phyloP scores from a whole-genome alignment of 805 yeast species.

The Candida loeiensis region DNA sequence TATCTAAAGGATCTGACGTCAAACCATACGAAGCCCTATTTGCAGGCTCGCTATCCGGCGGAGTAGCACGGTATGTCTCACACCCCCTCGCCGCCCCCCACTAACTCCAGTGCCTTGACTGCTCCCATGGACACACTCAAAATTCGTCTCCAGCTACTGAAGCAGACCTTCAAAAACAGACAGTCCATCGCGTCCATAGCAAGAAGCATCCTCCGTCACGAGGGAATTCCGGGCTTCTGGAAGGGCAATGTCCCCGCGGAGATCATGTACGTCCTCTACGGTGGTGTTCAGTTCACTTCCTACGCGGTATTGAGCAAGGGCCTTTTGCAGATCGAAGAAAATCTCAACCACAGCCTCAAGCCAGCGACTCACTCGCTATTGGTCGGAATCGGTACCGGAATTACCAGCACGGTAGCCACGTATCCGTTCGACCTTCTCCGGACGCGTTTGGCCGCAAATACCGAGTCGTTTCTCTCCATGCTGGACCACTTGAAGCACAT shows the following conservation, averaged over 20 bases:
- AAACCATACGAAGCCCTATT: conserved; percentile 50
- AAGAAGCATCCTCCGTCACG: conserved; percentile 47
- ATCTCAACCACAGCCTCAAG: conserved; percentile 21
- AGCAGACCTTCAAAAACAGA: conserved; percentile 16
- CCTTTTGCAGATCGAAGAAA: conserved; percentile 30
- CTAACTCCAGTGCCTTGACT: conserved; percentile 48
- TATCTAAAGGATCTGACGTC: conserved; percentile 50
- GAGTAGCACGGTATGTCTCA: conserved; percentile 38
- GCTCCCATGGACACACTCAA: conserved; percentile 82
- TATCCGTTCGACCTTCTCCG: conserved; percentile 91
- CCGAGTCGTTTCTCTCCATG: conserved; percentile 38
- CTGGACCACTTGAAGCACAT: conserved; percentile 24
- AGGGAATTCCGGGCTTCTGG: conserved; percentile 82
- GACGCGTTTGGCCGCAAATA: conserved; percentile 77
- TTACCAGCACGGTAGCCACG: conserved; percentile 64
- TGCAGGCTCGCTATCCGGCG: conserved; percentile 75
- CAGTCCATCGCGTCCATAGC: conserved; percentile 25
- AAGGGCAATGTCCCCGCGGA: conserved; percentile 95
- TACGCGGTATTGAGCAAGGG: conserved; percentile 53
- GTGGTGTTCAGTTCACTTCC: conserved; percentile 78
- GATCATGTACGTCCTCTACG: conserved; percentile 76
- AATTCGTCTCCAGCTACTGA: conserved; percentile 67
- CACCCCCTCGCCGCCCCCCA: conserved; percentile 2
- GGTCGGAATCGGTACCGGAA: conserved; percentile 78
- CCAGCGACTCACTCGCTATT: conserved; percentile 44